These are phyloP conservation scores for Dipteronia sinensis DNA, from an alignment of 345 rosid species.

Conservation along the genomic window DNA sequence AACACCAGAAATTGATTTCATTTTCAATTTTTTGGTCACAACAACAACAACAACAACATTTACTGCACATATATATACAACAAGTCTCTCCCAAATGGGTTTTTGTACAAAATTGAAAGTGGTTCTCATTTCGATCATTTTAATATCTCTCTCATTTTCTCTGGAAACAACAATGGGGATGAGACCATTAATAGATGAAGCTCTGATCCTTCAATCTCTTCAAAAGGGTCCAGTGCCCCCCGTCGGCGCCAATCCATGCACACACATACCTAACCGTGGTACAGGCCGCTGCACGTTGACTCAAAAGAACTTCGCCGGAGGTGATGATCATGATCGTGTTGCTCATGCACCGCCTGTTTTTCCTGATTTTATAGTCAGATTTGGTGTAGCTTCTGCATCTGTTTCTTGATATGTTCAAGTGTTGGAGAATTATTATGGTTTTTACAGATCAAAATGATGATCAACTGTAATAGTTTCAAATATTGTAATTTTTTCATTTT, in stretches of 20 bases:
- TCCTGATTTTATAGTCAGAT: constrained; percentile 11
- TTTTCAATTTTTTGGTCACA: background rate
- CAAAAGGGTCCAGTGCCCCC: constrained; percentile 43
- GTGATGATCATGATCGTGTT: background rate
- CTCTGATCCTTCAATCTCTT: constrained; percentile 33
- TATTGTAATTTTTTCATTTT: background rate
- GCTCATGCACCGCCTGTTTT: constrained; percentile 16
- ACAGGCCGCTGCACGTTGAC: constrained; percentile 36
- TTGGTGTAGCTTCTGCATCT: constrained; percentile 4
- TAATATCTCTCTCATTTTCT: constrained; percentile 1
- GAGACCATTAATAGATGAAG: constrained; percentile 27
- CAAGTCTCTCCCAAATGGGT: background rate
- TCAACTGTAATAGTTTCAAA: background rate
- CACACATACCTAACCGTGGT: constrained; percentile 29
- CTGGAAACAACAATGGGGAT: constrained; percentile 19
- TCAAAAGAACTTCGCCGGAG: constrained; percentile 29
- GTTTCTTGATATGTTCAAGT: background rate
- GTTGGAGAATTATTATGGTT: no score
- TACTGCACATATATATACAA: background rate
- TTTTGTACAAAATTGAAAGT: no score
- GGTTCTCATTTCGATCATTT: background rate
- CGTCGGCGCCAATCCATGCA: constrained; percentile 33
- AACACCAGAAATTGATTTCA: background rate
- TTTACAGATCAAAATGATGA: background rate
- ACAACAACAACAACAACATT: background rate